Percentiles rank a stretch among this genome's conserved stretches.
Conservation (phyloP, 2,329 filamentous ascomycete species). For the Botrytis fragariae region DNA sequence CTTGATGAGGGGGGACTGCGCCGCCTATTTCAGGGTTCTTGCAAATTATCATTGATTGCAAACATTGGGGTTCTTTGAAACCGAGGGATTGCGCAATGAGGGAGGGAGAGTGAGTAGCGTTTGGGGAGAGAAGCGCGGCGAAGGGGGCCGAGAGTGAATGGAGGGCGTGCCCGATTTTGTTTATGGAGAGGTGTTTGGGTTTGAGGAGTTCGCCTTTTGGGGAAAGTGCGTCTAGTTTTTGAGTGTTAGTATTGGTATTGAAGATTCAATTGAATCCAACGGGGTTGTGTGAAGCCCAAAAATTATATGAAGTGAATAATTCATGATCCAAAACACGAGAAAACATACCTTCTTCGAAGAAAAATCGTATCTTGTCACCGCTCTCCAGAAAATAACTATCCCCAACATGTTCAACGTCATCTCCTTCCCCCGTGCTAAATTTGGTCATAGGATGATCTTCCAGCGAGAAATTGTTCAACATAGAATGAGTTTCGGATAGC, state of each 20-base stretch:
- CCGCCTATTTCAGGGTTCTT: constrained; percentile 97
- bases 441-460: constrained; percentile 85
- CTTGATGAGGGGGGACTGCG: constrained; percentile 86
- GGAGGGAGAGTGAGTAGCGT: constrained; percentile 39
- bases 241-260: background rate
- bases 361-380: constrained; percentile 91
- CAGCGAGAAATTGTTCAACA: constrained; percentile 77
- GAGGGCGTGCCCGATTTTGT: constrained; percentile 81
- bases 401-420: constrained; percentile 69
- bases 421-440: constrained; percentile 79
- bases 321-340: background rate
- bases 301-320: background rate
- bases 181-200: constrained; percentile 81
- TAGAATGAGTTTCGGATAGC: constrained; percentile 68
- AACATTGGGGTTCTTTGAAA: constrained; percentile 51
- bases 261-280: background rate
- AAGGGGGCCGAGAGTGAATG: constrained; percentile 69
- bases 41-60: constrained; percentile 98
- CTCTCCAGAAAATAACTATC: constrained; percentile 92
- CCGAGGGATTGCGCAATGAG: constrained; percentile 48
- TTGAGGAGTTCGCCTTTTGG: constrained; percentile 62
- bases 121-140: constrained; percentile 49
- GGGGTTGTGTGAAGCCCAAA: background rate
- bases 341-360: constrained; percentile 76
- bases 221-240: constrained; percentile 68